phyloP scores from a whole-genome alignment of 2,329 filamentous ascomycete species.

The Magnaporthales sp. region DNA sequence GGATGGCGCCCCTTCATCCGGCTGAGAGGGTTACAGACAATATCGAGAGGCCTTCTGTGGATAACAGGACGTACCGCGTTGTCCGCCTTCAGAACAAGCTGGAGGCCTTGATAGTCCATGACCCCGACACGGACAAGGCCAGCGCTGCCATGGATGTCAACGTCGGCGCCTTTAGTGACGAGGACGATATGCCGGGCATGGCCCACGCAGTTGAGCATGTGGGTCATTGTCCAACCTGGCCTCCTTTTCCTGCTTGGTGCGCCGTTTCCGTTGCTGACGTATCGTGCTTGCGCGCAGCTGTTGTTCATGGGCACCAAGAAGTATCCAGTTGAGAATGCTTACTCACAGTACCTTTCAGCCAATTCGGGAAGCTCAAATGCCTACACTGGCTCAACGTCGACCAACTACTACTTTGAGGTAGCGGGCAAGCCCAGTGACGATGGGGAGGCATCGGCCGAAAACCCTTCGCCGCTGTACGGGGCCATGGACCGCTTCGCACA shows the following conservation, averaged over 20 bases:
- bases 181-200: constrained; percentile 84
- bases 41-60: constrained; percentile 75
- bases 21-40: constrained; percentile 51
- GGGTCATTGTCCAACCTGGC: constrained; percentile 14
- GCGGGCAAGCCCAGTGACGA: constrained; percentile 66
- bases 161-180: constrained; percentile 91
- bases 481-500: constrained; percentile 87
- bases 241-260: background rate
- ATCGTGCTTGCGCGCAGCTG: constrained; percentile 27
- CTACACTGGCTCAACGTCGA: constrained; percentile 86
- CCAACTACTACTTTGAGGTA: constrained; percentile 97
- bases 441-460: constrained; percentile 43
- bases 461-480: constrained; percentile 59
- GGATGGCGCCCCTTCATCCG: constrained; percentile 4
- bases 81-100: constrained; percentile 78
- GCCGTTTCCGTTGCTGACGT: background rate
- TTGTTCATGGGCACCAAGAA: constrained; percentile 99
- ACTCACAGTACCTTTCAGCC: constrained; percentile 83
- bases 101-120: constrained; percentile 86
- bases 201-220: constrained; percentile 93
- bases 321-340: constrained; percentile 92
- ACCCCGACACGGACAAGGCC: constrained; percentile 92
- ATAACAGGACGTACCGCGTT: constrained; percentile 82
- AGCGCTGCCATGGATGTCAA: constrained; percentile 93
- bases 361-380: constrained; percentile 92